Conservation (phyloP, 371 early-diverging fungal species). For the Rhizopus delemar region DNA sequence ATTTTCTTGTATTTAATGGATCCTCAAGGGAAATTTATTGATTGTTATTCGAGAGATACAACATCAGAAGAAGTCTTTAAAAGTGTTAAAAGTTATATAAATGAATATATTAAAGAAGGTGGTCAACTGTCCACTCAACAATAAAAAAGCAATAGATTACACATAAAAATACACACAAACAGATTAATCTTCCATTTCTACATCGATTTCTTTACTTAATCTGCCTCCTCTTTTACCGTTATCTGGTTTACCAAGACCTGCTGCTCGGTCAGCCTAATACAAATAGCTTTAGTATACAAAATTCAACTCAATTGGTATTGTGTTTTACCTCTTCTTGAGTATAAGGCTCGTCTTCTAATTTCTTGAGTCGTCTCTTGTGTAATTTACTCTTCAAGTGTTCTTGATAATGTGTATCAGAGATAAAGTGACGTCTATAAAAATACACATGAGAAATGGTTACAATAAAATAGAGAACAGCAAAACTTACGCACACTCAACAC, state of each 20-base stretch:
- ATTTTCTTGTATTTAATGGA: slow-evolving; percentile 94
- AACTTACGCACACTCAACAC: slow-evolving; percentile 81
- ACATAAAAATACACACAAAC: slow-evolving; percentile 1
- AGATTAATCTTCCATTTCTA: slow-evolving; percentile 37
- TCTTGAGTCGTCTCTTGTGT: slow-evolving; percentile 68
- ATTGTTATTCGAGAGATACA: slow-evolving; percentile 80
- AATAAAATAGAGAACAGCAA: neutral
- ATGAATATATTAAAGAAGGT: slow-evolving; percentile 40
- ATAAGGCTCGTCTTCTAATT: slow-evolving; percentile 79
- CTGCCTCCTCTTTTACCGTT: slow-evolving; percentile 51
- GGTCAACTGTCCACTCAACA: slow-evolving; percentile 30
- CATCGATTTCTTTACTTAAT: slow-evolving; percentile 31
- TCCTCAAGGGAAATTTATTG: slow-evolving; percentile 83
- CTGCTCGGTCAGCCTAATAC: slow-evolving; percentile 50
- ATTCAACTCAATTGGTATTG: too few species aligned
- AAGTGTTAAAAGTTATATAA: slow-evolving; percentile 57
- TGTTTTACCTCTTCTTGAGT: slow-evolving; percentile 82
- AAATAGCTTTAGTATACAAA: slow-evolving; percentile 1
- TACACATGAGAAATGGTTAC: neutral
- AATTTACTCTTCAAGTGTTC: slow-evolving; percentile 51
- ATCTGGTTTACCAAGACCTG: slow-evolving; percentile 45
- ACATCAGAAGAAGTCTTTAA: slow-evolving; percentile 56
- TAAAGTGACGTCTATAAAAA: slow-evolving; percentile 50
- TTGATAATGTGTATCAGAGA: slow-evolving; percentile 33
- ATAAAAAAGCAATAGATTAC: slow-evolving; percentile 2